Conservation (phyloP, 2,329 filamentous ascomycete species). For the Aspergillus sp. region DNA sequence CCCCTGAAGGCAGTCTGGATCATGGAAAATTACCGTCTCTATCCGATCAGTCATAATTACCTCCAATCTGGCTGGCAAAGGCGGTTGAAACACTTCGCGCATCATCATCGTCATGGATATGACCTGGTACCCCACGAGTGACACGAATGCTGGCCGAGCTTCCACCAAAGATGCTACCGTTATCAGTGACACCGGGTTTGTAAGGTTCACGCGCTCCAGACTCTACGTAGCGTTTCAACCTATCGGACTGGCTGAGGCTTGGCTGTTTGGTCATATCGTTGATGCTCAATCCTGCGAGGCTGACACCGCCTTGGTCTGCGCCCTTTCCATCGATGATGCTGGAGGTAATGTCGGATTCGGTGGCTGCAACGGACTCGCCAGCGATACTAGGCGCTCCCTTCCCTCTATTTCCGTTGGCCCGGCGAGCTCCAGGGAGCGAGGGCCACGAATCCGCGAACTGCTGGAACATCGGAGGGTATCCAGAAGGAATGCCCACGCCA, state of each 20-base stretch:
- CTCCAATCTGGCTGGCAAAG: constrained; percentile 91
- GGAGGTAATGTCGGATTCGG: constrained; percentile 81
- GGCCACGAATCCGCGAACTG: constrained; percentile 93
- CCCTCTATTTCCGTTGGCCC: constrained; percentile 67
- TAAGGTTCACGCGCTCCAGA: constrained; percentile 70
- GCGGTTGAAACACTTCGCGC: constrained; percentile 95
- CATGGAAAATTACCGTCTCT: constrained; percentile 9
- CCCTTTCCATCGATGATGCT: constrained; percentile 77
- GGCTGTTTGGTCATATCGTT: constrained; percentile 72
- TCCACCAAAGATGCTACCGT: constrained; percentile 68
- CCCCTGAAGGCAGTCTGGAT: constrained; percentile 22
- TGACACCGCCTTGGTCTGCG: constrained; percentile 79
- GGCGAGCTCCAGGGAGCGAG: constrained; percentile 71
- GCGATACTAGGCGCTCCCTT: constrained; percentile 77
- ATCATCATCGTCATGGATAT: constrained; percentile 75
- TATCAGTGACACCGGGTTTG: constrained; percentile 56
- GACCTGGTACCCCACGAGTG: constrained; percentile 48
- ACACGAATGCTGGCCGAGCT: constrained; percentile 59
- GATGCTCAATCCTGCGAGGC: constrained; percentile 80
- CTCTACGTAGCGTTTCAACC: constrained; percentile 92
- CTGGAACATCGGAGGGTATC: constrained; percentile 94
- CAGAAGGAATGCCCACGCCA: constrained; percentile 77
- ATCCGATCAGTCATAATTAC: constrained; percentile 62
- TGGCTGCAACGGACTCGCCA: constrained; percentile 89
- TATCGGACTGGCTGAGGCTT: constrained; percentile 81